phyloP scores from a whole-genome alignment of 495 filamentous ascomycete genomes.

The Sabuloglossum arenarium region DNA sequence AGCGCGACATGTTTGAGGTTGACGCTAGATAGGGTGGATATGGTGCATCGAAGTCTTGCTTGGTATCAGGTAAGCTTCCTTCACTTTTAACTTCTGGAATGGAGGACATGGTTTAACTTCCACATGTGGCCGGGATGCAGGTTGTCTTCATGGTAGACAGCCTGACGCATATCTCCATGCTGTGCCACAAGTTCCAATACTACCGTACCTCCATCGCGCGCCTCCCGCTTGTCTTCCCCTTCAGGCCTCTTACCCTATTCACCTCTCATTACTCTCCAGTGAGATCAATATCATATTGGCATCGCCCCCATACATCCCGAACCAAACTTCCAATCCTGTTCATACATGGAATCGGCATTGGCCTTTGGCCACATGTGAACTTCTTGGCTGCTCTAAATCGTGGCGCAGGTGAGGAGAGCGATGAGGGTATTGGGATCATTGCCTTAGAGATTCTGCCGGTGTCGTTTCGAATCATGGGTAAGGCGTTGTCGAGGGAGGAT shows the following conservation, averaged over 20 bases:
- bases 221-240: conserved; percentile 27
- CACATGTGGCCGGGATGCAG: conserved; percentile 1
- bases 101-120: too few relatives aligned
- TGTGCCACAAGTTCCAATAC: conserved; percentile 20
- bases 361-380: conserved; percentile 35
- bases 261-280: conserved; percentile 21
- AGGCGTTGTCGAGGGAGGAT: conserved; percentile 22
- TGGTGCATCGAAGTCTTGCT: conserved; percentile 34
- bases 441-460: conserved; percentile 43
- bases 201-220: conserved; percentile 15
- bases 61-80: conserved; percentile 36
- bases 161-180: conserved; percentile 22
- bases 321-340: conserved; percentile 36
- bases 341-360: conserved; percentile 52
- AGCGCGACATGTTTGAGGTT: conserved; percentile 32
- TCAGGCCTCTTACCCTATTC: conserved; percentile 25
- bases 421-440: conserved; percentile 30
- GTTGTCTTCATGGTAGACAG: conserved; percentile 24
- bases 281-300: conserved; percentile 35
- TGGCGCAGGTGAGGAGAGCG: background rate
- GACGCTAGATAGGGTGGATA: conserved; percentile 39
- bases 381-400: conserved; percentile 30
- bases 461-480: conserved; percentile 32
- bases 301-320: conserved; percentile 35
- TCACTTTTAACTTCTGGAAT: conserved; percentile 6